Base-by-base conservation (phyloP, 1,284 basidiomycete genomes). In the Melampsora occidentalis region DNA sequence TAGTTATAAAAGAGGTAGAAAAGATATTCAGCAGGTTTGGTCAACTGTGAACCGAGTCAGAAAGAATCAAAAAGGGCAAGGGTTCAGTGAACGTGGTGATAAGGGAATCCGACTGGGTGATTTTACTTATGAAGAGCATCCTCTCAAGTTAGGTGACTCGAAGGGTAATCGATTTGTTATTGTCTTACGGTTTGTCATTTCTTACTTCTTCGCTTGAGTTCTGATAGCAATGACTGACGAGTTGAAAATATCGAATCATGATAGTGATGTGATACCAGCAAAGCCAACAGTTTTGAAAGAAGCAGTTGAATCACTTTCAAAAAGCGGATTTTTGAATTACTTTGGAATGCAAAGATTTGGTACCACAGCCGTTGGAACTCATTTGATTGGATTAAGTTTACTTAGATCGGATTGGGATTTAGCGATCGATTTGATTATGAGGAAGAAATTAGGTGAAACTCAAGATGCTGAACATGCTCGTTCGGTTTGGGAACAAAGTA, bases 341-440 rank as follows among this genome's bases (percentile, higher is more conserved):
- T 99, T 97, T 82, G 73, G 94, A 53, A 97, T 99, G 96, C 97
- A 99, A 83, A 90, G 97, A 20, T 99, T 99, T 83, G 97, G 97
- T 42, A 99, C 96, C 0, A 94, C 96, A 7, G 89, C 93, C 14
- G 90, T 99, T 35, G 94, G 96, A 1, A 98, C 97, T 0, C 96
- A 99, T 81, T 86, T 90, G 2, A 94, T 98, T 72, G 97, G 97
- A 7, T 87, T 98, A 18, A 90, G 93, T 2, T 86, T 99, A 48
- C 87, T 99, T 22, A 89, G 89, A 80, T 90, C 90, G 5, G 90
- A 97, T 80, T 99, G 94, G 94, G 89, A 91, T 48, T 87, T 88
- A 76, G 96, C 96, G 0, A 86, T 92, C 63, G 88, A 89, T n/a
- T 85, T 95, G 77, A 89, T 97, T 72, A 86, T 97, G 53, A 88